These are phyloP conservation scores for Hyphodiscus hymeniophilus DNA, from an alignment of 495 filamentous ascomycete genomes.

Conservation along the genomic window DNA sequence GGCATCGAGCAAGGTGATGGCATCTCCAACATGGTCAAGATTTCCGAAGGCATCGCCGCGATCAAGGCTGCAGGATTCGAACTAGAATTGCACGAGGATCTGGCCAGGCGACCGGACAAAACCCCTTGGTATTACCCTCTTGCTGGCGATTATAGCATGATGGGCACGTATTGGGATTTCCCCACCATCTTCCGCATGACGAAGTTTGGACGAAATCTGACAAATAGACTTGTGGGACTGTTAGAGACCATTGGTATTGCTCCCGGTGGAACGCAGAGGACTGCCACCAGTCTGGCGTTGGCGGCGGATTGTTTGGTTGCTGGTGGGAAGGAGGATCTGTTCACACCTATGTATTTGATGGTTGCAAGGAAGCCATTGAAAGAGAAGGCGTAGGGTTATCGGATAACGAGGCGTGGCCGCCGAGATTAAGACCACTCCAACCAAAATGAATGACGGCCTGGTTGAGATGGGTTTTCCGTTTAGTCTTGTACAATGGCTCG, in stretches of 20 bases:
- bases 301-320: conserved; percentile 85
- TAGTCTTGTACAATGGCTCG: neutral
- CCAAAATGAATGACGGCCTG: too few relatives aligned
- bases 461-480: neutral
- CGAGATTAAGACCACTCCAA: too few relatives aligned
- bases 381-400: neutral
- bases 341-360: conserved; percentile 99
- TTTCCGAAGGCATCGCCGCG: conserved; percentile 74
- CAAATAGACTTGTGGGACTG: conserved; percentile 72
- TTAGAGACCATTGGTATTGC: conserved; percentile 70
- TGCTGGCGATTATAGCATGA: conserved; percentile 69
- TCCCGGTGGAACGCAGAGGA: conserved; percentile 87
- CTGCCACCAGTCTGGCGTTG: conserved; percentile 76
- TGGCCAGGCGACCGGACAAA: conserved; percentile 69
- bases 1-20: conserved; percentile 96
- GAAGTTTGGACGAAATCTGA: conserved; percentile 62
- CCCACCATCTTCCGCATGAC: conserved; percentile 88
- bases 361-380: conserved; percentile 73
- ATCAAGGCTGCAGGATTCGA: conserved; percentile 88
- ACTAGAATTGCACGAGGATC: conserved; percentile 78
- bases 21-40: conserved; percentile 96
- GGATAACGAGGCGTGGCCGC: too few relatives aligned
- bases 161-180: conserved; percentile 71
- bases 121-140: conserved; percentile 96
- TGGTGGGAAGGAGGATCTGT: conserved; percentile 85